These are phyloP conservation scores for Penicillium thymicola DNA, from an alignment of 2,329 filamentous ascomycete genomes.

Conservation along the genomic window DNA sequence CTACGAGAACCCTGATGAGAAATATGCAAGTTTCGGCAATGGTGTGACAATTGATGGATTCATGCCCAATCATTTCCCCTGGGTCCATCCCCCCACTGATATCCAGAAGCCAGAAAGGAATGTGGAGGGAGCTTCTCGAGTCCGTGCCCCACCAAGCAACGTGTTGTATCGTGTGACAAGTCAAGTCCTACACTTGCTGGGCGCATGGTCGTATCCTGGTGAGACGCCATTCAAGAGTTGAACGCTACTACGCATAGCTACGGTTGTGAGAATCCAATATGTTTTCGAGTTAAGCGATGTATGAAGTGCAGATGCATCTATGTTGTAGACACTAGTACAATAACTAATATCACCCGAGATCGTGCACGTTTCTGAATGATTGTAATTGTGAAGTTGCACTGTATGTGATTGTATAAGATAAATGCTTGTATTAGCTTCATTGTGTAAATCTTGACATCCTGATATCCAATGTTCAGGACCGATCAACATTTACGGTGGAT, in stretches of 20 bases:
- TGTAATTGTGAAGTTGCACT: neutral
- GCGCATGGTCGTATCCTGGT: neutral
- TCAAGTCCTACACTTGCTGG: neutral
- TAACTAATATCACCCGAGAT: neutral
- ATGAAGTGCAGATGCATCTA: neutral
- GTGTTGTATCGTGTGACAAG: neutral
- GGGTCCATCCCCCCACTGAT: neutral
- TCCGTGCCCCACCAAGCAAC: neutral
- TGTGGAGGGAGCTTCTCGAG: neutral
- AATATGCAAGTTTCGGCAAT: slow-evolving; percentile 5
- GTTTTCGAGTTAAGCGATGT: neutral
- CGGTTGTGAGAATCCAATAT: neutral
- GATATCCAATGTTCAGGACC: slow-evolving; percentile 7
- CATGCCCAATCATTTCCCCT: neutral
- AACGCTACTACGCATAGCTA: neutral
- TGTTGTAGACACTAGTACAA: neutral
- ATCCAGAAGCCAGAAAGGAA: neutral
- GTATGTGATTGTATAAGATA: neutral
- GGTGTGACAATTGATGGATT: slow-evolving; percentile 4
- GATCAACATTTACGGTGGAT: slow-evolving; percentile 2
- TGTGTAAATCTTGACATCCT: slow-evolving; percentile 3
- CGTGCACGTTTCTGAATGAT: neutral
- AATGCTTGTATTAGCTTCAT: neutral
- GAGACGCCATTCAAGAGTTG: neutral
- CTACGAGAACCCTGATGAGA: neutral